Base-by-base conservation (phyloP, 1,284 basidiomycete species). In the Psilocybe mexicana region DNA sequence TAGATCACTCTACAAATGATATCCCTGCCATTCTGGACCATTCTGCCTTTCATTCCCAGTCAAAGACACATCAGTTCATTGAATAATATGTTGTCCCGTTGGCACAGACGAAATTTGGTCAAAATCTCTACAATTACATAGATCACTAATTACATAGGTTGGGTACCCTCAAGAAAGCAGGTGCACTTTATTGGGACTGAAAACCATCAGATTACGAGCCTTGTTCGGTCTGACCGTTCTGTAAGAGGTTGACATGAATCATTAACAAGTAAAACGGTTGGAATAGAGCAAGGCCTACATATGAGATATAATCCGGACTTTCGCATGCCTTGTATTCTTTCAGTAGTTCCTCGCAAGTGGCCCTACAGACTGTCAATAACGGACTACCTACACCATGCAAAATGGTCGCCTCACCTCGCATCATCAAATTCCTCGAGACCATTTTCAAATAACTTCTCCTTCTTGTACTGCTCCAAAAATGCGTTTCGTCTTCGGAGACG, bases 401-500 rank as follows among this genome's bases (percentile, higher is more conserved):
- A 24, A 43, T 36, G 23, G 12, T n/a, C 51, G 4, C 64, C 78
- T 52, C 67, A 92, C 92, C 92, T 83, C 24, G 95, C 92, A 74
- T 96, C 94, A 68, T 98, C 94, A 74, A 98, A 98, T 74, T 98
- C 94, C 63, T 94, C 93, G 61, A 97, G 74, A 2, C 88, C 87
- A 69, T 96, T 90, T 72, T 91, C 88, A 70, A 98, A 97, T 79
- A 96, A 90, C 70, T 90, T 89, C 73, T 98, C 95, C 70, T 95
- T 95, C 79, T 96, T 97, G 79, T 99, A 99, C 73, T 95, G 93
- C 58, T 98, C 95, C 75, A 99, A 74, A 74, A 98, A 99, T 1
- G 96, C 97, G 69, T 97, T 98, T 49, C 94, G 83, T 73, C 90
- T 93, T 59, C 87, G 79, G 51, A 99, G 78, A 52, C 87, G 82